Conservation (phyloP, 2,329 filamentous ascomycete species). For the Orbilia quercus region DNA sequence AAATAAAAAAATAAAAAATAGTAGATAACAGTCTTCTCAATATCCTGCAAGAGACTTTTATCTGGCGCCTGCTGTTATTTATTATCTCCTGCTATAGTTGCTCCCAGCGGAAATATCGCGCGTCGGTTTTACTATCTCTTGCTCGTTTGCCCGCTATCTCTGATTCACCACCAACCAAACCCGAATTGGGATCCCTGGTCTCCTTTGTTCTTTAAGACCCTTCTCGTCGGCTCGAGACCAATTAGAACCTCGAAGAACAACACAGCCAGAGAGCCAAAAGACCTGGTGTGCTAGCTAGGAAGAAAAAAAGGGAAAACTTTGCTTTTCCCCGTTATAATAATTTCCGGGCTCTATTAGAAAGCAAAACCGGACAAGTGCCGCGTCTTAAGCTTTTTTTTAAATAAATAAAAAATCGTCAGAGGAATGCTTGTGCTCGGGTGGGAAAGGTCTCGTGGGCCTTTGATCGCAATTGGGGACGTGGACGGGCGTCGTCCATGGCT, state of each 20-base stretch:
- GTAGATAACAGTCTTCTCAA: not conserved
- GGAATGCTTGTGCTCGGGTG: constrained; percentile 17
- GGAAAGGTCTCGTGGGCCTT: constrained; percentile 14
- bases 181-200: constrained; percentile 16
- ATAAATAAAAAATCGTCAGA: not conserved
- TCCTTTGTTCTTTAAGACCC: constrained; percentile 4
- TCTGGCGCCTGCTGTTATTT: constrained; percentile 13
- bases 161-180: constrained; percentile 18
- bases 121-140: constrained; percentile 29
- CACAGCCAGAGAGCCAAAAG: constrained; percentile 12
- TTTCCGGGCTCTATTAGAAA: constrained; percentile 45
- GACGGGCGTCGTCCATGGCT: constrained; percentile 10
- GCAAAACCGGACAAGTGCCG: constrained; percentile 28
- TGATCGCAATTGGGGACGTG: constrained; percentile 22
- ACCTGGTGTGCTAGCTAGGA: constrained; percentile 9
- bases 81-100: not conserved
- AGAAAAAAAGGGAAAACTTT: constrained; percentile 4
- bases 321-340: constrained; percentile 45
- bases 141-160: constrained; percentile 30
- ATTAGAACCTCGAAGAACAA: constrained; percentile 15
- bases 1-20: not conserved
- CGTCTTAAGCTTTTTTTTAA: not conserved
- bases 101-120: constrained; percentile 46
- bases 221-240: constrained; percentile 11
- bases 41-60: not conserved